phyloP scores from a whole-genome alignment of 495 filamentous ascomycete species.

The Hypoxylon crocopeplum region DNA sequence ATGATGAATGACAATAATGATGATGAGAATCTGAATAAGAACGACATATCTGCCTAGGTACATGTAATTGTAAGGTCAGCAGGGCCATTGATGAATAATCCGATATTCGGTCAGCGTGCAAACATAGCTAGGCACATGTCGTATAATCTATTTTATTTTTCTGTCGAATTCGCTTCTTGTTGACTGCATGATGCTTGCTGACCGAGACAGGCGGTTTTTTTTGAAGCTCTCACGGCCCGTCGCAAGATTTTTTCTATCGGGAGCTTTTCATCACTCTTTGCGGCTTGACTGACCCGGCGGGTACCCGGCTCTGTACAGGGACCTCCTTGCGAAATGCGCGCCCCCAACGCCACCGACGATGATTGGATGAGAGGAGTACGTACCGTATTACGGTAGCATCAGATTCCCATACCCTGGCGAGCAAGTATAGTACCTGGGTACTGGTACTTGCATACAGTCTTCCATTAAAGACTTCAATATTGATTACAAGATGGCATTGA shows the following conservation, averaged over 20 bases:
- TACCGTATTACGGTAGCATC: not conserved
- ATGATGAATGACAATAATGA: slow-evolving; percentile 32
- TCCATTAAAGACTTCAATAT: not conserved
- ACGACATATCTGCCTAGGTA: slow-evolving; percentile 20
- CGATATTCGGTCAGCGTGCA: slow-evolving; percentile 12
- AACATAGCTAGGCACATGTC: not conserved
- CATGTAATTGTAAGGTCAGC: slow-evolving; percentile 27
- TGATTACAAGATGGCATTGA: not conserved
- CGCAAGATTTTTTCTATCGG: slow-evolving; percentile 13
- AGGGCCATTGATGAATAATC: slow-evolving; percentile 21
- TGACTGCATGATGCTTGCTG: slow-evolving; percentile 17
- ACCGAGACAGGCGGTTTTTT: slow-evolving; percentile 31
- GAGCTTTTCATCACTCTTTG: slow-evolving; percentile 20
- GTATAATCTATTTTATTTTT: not conserved
- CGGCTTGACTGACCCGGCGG: slow-evolving; percentile 33
- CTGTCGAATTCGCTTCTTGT: slow-evolving; percentile 5
- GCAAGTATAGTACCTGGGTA: slow-evolving; percentile 23
- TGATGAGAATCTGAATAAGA: slow-evolving; percentile 38
- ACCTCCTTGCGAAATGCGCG: slow-evolving; percentile 23
- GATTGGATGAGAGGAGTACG: slow-evolving; percentile 1
- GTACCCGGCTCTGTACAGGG: slow-evolving; percentile 30
- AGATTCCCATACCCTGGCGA: not conserved
- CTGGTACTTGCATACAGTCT: slow-evolving; percentile 11
- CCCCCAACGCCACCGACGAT: slow-evolving; percentile 15
- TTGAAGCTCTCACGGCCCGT: slow-evolving; percentile 38